A percentile compares a stretch with the other conserved stretches of the same genome.
These are phyloP conservation scores for Solanum arcanum DNA, from an alignment of 257 asterid species.

Conservation along the genomic window DNA sequence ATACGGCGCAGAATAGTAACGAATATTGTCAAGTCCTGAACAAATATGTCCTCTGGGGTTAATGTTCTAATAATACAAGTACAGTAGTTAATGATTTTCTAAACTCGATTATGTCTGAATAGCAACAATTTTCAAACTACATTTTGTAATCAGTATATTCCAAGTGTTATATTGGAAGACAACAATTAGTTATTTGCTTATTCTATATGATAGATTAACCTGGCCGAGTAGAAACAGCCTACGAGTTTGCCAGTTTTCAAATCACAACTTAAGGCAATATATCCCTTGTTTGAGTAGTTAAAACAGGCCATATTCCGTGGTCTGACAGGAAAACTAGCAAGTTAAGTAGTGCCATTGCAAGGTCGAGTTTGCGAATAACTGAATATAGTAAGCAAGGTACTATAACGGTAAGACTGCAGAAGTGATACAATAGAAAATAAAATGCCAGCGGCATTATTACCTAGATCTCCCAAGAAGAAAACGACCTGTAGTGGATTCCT, in stretches of 20 bases:
- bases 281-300: neutral
- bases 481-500: constrained; percentile 96
- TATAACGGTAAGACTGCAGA: neutral
- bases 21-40: neutral
- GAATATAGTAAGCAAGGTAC: neutral
- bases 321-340: neutral
- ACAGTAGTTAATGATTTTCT: neutral
- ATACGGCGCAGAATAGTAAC: rapidly evolving
- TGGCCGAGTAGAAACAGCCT: neutral
- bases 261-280: neutral
- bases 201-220: neutral
- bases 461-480: constrained; percentile 98
- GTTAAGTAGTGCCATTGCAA: neutral
- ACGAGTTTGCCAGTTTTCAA: neutral
- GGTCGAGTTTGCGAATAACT: neutral
- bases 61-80: neutral
- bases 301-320: neutral
- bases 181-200: neutral
- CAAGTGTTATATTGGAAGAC: neutral
- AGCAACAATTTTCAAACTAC: neutral
- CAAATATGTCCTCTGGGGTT: neutral
- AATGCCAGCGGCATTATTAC: constrained; percentile 10
- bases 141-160: neutral
- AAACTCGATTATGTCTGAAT: neutral
- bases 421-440: neutral